Base-by-base conservation (phyloP, 768 basidiomycete species). In the Hericium coralloides region DNA sequence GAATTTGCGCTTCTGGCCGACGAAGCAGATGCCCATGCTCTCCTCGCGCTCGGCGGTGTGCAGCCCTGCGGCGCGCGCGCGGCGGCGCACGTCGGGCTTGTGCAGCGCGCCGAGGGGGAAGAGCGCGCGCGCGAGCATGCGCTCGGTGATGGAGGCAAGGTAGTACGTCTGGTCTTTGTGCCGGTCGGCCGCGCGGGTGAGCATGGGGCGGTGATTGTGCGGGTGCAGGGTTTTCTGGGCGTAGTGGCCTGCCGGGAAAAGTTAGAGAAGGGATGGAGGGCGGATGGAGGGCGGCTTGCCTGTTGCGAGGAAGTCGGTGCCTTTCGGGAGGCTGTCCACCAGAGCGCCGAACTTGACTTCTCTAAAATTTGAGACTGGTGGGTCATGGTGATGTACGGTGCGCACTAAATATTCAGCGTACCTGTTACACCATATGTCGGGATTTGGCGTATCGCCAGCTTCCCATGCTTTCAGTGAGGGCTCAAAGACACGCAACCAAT, bases 21-120 rank as follows among this genome's bases (percentile, higher is more conserved):
- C 84, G 61, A 98, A 98, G 65, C 95, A 98, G 17, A 98, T 79
- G 0, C 95, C 95, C 83, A 95, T 93, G 69, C 90, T 93, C 66
- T 98, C 95, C 17, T 76, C 77, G 58, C 91, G 77, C 2, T 79
- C 75, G 0, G 91, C 89, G 2, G 86, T 93, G 3, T 85, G 84
- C 18, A 98, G 69, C 1, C 68, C 71, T 67, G 79, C 79, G 36
- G 79, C 66, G 9, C 69, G 69, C 0, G 95, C 95, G 17, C 95
- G 72, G 57, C 78, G 74, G 14, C 92, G 79, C 0, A 97, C 91
- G 61, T 86, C 74, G 0, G 75, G 60, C 69, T 98, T 98, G 6
- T 71, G 77, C 9, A 88, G 65, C 12, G 73, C 66, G 3, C 80
- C 85, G 6, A 98, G 72, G 0, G 94, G 95, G 59, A 97, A 94